phyloP scores from a whole-genome alignment of 495 filamentous ascomycete genomes.

The Penicillium angulare region DNA sequence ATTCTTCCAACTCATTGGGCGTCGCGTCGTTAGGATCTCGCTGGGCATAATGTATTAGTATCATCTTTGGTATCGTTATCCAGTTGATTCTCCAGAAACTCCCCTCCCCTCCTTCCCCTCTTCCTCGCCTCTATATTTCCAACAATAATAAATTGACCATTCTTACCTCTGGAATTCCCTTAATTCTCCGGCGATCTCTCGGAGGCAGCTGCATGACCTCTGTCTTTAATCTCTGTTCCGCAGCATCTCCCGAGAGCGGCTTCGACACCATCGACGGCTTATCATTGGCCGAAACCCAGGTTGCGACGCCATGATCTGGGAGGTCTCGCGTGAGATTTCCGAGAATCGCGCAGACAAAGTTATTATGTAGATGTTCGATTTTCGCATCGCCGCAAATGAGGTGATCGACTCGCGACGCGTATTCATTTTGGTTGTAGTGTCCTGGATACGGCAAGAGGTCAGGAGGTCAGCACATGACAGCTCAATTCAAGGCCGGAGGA shows the following conservation, averaged over 20 bases:
- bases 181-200: conserved; percentile 81
- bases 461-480: conserved; percentile 17
- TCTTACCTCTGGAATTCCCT: conserved; percentile 65
- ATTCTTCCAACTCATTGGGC: conserved; percentile 65
- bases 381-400: conserved; percentile 68
- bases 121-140: too few relatives aligned
- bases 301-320: conserved; percentile 87
- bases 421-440: conserved; percentile 80
- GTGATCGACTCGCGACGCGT: conserved; percentile 70
- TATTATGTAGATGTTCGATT: conserved; percentile 84
- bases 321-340: conserved; percentile 84
- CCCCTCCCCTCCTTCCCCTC: too few relatives aligned
- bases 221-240: conserved; percentile 83
- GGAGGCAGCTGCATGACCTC: conserved; percentile 92
- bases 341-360: conserved; percentile 80
- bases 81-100: too few relatives aligned
- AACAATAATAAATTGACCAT: not conserved
- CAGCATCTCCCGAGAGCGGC: conserved; percentile 81
- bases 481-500: conserved; percentile 6
- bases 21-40: conserved; percentile 64
- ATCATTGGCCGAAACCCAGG: conserved; percentile 94
- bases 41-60: conserved; percentile 32
- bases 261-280: conserved; percentile 82
- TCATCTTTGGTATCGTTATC: not conserved
- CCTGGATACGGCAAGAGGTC: conserved; percentile 47